A percentile compares a stretch with the other conserved stretches of the same genome.
Evolutionary conservation across 495 filamentous ascomycete genomes (phyloP).

Genomic region (Chaetomium fimeti): DNA sequence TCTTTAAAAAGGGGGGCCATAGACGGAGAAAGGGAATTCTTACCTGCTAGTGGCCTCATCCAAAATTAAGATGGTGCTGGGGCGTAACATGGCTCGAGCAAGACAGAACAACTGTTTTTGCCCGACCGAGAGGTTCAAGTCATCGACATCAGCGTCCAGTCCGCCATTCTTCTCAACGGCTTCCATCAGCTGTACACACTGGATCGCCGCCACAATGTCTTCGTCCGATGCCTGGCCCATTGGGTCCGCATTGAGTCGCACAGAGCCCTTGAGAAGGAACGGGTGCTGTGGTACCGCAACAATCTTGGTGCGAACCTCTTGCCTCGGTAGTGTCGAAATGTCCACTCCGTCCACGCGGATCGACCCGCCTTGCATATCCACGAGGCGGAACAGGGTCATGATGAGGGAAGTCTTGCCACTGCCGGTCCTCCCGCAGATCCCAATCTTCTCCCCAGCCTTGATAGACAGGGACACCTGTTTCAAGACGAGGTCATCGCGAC

Average conservation of each 20-base stretch:
- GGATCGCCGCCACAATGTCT: slow-evolving; percentile 38
- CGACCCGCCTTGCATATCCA: slow-evolving; percentile 32
- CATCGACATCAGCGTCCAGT: slow-evolving; percentile 42
- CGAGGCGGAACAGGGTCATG: slow-evolving; percentile 39
- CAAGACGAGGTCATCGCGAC: slow-evolving; percentile 32
- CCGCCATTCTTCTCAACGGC: slow-evolving; percentile 43
- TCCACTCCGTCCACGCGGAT: slow-evolving; percentile 43
- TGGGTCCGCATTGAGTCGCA: slow-evolving; percentile 51
- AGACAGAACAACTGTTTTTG: slow-evolving; percentile 64
- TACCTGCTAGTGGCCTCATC: slow-evolving; percentile 38
- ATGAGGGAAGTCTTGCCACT: slow-evolving; percentile 46
- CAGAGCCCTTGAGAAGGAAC: slow-evolving; percentile 45
- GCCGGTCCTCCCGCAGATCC: slow-evolving; percentile 38
- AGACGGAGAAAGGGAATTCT: background rate
- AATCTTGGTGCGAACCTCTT: slow-evolving; percentile 38
- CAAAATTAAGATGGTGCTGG: slow-evolving; percentile 31
- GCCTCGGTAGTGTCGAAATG: slow-evolving; percentile 35
- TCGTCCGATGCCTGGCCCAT: slow-evolving; percentile 37
- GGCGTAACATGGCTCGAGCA: slow-evolving; percentile 56
- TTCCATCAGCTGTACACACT: slow-evolving; percentile 42
- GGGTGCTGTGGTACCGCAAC: slow-evolving; percentile 49
- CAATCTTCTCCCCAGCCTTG: slow-evolving; percentile 41
- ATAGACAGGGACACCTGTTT: slow-evolving; percentile 39
- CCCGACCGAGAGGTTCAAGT: slow-evolving; percentile 39
- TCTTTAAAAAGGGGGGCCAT: background rate